Conservation (phyloP, 2,329 filamentous ascomycete species). For the Trichoderma aggressivum region DNA sequence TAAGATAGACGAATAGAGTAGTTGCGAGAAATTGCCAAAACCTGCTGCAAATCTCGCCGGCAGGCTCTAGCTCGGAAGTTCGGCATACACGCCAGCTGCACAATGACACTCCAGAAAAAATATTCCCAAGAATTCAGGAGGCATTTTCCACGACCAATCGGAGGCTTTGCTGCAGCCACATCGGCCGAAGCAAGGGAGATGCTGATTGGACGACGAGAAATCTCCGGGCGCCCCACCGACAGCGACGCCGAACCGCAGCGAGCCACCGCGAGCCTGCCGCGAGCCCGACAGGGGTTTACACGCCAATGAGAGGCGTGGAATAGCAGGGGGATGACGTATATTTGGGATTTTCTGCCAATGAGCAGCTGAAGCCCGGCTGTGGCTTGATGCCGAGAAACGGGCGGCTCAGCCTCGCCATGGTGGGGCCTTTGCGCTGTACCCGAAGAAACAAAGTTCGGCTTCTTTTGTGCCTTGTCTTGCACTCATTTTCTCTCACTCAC, state of each 20-base stretch:
- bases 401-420: conserved; percentile 6
- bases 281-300: neutral
- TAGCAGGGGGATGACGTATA: neutral
- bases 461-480: neutral
- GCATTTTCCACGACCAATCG: neutral
- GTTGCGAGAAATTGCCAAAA: neutral
- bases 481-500: too few species aligned
- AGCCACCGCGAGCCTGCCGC: neutral
- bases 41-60: neutral
- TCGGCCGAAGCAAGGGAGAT: neutral
- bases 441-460: neutral
- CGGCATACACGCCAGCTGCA: neutral
- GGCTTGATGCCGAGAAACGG: conserved; percentile 14
- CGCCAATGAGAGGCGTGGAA: neutral
- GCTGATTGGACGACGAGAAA: neutral
- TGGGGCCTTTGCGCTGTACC: neutral
- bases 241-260: neutral
- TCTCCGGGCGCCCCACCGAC: neutral
- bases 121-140: neutral
- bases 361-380: neutral
- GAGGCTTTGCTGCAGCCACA: neutral
- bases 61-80: neutral
- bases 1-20: neutral
- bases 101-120: neutral
- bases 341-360: neutral